Conservation (phyloP, 805 yeast genomes). For the Metschnikowia picachoensis region DNA sequence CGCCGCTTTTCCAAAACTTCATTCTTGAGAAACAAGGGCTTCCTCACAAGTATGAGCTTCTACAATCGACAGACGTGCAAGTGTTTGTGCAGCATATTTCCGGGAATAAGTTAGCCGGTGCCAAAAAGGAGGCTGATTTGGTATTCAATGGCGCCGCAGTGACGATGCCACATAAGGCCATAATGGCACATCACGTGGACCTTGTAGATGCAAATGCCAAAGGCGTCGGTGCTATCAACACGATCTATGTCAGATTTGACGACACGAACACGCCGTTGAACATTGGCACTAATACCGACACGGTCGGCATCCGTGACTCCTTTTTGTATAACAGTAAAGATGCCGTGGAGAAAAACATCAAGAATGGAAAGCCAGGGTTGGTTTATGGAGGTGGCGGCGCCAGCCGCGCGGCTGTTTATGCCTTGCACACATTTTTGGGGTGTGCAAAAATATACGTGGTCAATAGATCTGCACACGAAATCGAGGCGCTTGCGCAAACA, state of each 20-base stretch:
- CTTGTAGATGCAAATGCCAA: conserved; percentile 25
- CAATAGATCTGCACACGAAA: conserved; percentile 27
- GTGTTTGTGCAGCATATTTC: conserved; percentile 18
- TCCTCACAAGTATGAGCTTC: conserved; percentile 21
- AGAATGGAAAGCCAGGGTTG: conserved; percentile 21
- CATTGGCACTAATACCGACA: conserved; percentile 33
- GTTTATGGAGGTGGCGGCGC: conserved; percentile 38
- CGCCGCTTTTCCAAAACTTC: conserved; percentile 27
- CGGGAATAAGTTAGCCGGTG: conserved; percentile 9
- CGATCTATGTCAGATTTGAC: conserved; percentile 25
- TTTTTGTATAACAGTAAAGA: conserved; percentile 17
- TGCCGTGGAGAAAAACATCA: conserved; percentile 7
- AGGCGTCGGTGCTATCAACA: conserved; percentile 33
- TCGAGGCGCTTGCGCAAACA: conserved; percentile 17
- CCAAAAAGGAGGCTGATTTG: conserved; percentile 8
- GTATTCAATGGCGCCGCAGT: conserved; percentile 25
- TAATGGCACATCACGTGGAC: conserved; percentile 26
- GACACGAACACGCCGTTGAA: conserved; percentile 12
- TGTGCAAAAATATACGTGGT: conserved; percentile 27
- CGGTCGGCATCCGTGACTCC: conserved; percentile 29
- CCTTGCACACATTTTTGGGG: conserved; percentile 23
- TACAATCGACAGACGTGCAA: conserved; percentile 21
- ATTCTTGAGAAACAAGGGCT: conserved; percentile 22
- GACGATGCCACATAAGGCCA: conserved; percentile 31
- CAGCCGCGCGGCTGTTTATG: conserved; percentile 30